A percentile compares a stretch with the other conserved stretches of the same genome.
Evolutionary conservation across 106 monocot species (phyloP).

Genomic region (Acorus calamus): DNA sequence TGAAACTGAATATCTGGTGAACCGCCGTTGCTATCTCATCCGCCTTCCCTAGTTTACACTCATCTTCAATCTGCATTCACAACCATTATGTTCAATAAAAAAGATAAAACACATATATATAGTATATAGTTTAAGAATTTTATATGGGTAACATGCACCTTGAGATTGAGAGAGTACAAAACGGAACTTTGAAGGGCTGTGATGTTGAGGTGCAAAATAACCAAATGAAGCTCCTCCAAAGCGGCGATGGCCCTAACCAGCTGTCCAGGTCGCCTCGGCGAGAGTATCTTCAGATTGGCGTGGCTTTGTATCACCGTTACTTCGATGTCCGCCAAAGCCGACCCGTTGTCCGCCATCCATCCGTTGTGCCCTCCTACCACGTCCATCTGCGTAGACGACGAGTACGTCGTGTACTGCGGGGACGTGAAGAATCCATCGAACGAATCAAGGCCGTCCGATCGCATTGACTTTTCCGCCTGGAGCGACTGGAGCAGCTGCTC

Average conservation of each 20-base stretch:
- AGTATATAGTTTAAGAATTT: too few species aligned
- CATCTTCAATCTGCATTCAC: conserved; percentile 57
- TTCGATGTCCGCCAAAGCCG: conserved; percentile 37
- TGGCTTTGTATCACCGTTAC: conserved; percentile 67
- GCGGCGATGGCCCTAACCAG: conserved; percentile 46
- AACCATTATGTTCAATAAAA: too few species aligned
- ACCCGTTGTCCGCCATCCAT: conserved; percentile 12
- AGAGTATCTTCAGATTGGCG: conserved; percentile 56
- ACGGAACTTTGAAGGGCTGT: conserved; percentile 43
- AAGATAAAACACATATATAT: too few species aligned
- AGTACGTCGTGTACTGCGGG: conserved; percentile 67
- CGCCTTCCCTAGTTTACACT: conserved; percentile 54
- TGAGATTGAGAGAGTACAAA: conserved; percentile 80
- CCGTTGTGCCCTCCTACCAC: background rate
- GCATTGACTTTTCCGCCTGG: conserved; percentile 36
- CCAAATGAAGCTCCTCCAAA: conserved; percentile 60
- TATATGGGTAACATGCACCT: conserved; percentile 23
- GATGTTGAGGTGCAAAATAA: conserved; percentile 66
- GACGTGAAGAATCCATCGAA: conserved; percentile 45
- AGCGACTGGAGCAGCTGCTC: conserved; percentile 70
- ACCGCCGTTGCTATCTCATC: conserved; percentile 84
- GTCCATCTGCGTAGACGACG: background rate
- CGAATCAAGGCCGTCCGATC: background rate
- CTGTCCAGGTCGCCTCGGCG: conserved; percentile 34
- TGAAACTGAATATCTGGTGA: conserved; percentile 67